These are phyloP conservation scores for Draba incana DNA, from an alignment of 345 rosid species.

Conservation along the genomic window DNA sequence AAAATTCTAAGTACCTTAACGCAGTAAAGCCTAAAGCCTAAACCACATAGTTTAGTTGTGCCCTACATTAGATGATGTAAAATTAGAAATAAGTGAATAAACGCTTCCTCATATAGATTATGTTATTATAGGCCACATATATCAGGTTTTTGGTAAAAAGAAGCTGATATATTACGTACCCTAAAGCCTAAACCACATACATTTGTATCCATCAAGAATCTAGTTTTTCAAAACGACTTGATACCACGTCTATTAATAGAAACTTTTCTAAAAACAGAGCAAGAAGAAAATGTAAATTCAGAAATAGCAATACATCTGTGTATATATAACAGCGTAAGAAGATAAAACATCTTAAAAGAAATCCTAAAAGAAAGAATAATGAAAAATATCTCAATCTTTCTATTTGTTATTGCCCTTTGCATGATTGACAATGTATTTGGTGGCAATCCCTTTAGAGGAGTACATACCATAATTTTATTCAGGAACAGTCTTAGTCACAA, in stretches of 20 bases:
- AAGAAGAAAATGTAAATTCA: neutral
- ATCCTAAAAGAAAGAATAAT: neutral
- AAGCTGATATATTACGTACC: neutral
- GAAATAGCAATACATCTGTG: neutral
- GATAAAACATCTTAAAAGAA: conserved; percentile 8
- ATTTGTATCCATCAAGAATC: neutral
- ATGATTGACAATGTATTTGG: conserved; percentile 22
- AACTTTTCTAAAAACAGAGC: conserved; percentile 4
- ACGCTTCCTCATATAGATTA: too few species aligned
- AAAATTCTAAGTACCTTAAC: neutral
- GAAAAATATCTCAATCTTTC: conserved; percentile 21
- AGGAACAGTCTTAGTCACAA: conserved; percentile 10
- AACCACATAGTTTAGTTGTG: too few species aligned
- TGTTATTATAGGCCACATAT: too few species aligned
- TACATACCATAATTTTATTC: neutral
- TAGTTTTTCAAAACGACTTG: neutral
- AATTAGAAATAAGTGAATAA: too few species aligned
- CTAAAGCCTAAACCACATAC: neutral
- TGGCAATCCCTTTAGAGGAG: neutral
- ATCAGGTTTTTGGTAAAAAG: too few species aligned
- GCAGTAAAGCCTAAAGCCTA: too few species aligned
- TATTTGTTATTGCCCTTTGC: conserved; percentile 23
- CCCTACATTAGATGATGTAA: too few species aligned
- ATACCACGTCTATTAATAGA: neutral
- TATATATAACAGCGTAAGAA: neutral